These are phyloP conservation scores for Camillea tinctor DNA, from an alignment of 2,329 filamentous ascomycete species.

Conservation along the genomic window DNA sequence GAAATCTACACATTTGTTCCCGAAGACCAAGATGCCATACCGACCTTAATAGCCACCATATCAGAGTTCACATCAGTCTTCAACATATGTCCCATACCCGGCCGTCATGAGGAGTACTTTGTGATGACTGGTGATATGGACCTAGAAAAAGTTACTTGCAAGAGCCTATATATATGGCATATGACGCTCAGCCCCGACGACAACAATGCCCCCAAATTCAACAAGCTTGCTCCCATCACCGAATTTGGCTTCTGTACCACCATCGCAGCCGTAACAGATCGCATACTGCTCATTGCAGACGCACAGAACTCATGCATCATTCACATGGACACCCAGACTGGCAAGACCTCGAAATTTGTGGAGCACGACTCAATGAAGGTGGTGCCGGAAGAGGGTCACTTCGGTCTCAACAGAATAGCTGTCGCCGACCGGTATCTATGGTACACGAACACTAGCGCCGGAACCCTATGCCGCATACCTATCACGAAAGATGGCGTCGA, in stretches of 20 bases:
- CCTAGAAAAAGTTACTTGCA: constrained; percentile 30
- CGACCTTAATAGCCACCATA: constrained; percentile 27
- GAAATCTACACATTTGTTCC: constrained; percentile 31
- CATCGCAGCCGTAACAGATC: constrained; percentile 23
- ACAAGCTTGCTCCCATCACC: constrained; percentile 21
- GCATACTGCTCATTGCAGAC: constrained; percentile 28
- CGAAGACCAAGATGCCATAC: constrained; percentile 26
- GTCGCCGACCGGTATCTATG: constrained; percentile 24
- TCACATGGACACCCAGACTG: constrained; percentile 27
- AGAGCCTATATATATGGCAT: constrained; percentile 28
- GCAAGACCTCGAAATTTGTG: constrained; percentile 19
- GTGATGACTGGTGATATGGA: constrained; percentile 27
- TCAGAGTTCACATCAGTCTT: constrained; percentile 27
- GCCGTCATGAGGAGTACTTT: constrained; percentile 27
- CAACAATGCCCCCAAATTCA: constrained; percentile 22
- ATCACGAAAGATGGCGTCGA: constrained; percentile 19
- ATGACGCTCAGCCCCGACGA: constrained; percentile 29
- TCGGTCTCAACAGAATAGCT: constrained; percentile 30
- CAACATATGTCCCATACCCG: constrained; percentile 26
- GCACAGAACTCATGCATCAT: constrained; percentile 26
- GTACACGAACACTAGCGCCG: constrained; percentile 32
- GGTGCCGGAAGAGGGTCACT: constrained; percentile 21
- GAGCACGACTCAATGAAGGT: constrained; percentile 26
- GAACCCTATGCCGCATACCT: constrained; percentile 28
- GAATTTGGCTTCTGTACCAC: constrained; percentile 24